A percentile compares a stretch with the other conserved stretches of the same genome.
Conservation (phyloP, 768 basidiomycete species). For the Leccinum ochraceum region DNA sequence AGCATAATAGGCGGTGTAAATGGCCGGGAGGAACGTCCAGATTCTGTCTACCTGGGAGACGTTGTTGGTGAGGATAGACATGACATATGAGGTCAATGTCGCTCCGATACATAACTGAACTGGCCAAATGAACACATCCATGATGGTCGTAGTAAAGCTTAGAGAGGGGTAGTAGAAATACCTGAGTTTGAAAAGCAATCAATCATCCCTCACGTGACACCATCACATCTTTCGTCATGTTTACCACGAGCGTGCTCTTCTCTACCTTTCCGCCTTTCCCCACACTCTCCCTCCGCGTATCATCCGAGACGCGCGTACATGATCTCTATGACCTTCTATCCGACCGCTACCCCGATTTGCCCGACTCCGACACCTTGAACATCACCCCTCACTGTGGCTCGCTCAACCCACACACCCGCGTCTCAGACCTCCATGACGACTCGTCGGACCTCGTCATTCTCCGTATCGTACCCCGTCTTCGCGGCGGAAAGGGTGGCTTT, state of each 20-base stretch:
- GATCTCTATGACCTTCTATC: constrained; percentile 46
- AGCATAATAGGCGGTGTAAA: constrained; percentile 84
- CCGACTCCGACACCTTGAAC: constrained; percentile 39
- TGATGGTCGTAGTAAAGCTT: background rate
- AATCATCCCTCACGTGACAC: background rate
- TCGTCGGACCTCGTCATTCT: constrained; percentile 55
- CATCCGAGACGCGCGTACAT: constrained; percentile 40
- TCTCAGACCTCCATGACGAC: constrained; percentile 39
- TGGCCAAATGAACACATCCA: constrained; percentile 54
- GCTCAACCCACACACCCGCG: constrained; percentile 28
- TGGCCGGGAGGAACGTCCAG: constrained; percentile 76
- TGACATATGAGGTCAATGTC: constrained; percentile 52
- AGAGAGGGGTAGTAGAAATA: no score
- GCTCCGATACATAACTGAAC: constrained; percentile 55
- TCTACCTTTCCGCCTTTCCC: constrained; percentile 64
- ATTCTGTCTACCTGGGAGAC: constrained; percentile 87
- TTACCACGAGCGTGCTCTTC: constrained; percentile 52
- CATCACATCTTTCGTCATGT: constrained; percentile 36
- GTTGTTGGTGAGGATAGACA: constrained; percentile 71
- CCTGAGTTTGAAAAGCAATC: no score
- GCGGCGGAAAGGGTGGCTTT: constrained; percentile 97
- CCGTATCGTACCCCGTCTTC: constrained; percentile 70
- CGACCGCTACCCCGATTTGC: constrained; percentile 50
- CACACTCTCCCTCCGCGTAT: constrained; percentile 49
- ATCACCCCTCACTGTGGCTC: constrained; percentile 43